These are phyloP conservation scores for Xylaria sp. DNA, from an alignment of 2,329 filamentous ascomycete genomes.

Conservation along the genomic window DNA sequence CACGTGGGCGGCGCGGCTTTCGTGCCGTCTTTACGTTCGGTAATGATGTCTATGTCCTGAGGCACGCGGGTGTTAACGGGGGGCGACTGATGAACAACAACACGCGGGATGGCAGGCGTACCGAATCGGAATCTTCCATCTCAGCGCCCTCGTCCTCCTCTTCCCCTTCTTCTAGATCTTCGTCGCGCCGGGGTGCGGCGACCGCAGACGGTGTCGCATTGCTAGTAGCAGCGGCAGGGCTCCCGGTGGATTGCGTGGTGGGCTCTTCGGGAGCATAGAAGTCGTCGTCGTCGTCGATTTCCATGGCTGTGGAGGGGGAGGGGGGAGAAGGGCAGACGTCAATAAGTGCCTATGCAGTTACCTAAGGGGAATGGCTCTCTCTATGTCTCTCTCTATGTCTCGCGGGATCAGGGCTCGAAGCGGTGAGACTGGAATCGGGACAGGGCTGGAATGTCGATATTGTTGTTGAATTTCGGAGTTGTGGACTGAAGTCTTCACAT, in stretches of 20 bases:
- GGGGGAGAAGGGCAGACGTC: not conserved
- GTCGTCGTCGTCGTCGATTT: constrained; percentile 71
- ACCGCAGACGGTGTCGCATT: constrained; percentile 19
- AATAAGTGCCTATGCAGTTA: not conserved
- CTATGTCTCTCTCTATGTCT: too few relatives aligned
- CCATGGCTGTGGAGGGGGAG: constrained; percentile 53
- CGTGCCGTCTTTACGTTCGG: constrained; percentile 68
- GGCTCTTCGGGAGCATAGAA: constrained; percentile 68
- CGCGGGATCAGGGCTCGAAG: too few relatives aligned
- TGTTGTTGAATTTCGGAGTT: not conserved
- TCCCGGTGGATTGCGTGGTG: constrained; percentile 32
- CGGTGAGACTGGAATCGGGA: too few relatives aligned
- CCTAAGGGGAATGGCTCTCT: too few relatives aligned
- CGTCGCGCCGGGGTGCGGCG: constrained; percentile 45
- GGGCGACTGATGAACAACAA: too few relatives aligned
- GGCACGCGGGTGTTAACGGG: not conserved
- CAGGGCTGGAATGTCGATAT: not conserved
- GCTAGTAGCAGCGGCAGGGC: constrained; percentile 4
- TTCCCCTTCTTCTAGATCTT: constrained; percentile 67
- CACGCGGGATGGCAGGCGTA: constrained; percentile 35
- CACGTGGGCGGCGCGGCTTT: constrained; percentile 65
- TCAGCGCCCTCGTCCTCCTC: constrained; percentile 66
- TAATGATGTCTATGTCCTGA: constrained; percentile 73
- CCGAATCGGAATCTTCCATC: constrained; percentile 66
- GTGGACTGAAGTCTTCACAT: not conserved